Evolutionary conservation across 495 filamentous ascomycete species (phyloP).

Genomic region (Neurospora pannonica): DNA sequence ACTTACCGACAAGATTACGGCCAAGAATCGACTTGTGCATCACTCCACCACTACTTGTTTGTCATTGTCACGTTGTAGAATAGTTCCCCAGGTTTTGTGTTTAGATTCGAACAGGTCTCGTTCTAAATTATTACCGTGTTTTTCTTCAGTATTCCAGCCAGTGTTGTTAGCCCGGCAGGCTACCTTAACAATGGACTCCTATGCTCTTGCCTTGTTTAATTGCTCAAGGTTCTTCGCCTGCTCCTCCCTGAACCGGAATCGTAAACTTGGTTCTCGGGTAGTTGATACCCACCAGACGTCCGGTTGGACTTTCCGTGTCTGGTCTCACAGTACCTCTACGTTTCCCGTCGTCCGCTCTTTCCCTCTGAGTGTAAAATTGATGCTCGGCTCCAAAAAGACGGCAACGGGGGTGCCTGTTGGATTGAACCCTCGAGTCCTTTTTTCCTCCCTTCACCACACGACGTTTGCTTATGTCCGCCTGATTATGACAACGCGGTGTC

Average conservation of each 20-base stretch:
- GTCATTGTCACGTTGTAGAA: neutral
- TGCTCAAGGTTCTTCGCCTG: neutral
- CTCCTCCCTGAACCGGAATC: neutral
- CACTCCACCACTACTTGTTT: neutral
- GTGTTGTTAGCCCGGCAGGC: neutral
- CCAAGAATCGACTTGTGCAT: neutral
- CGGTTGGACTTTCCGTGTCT: neutral
- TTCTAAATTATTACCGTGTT: neutral
- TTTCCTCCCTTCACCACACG: neutral
- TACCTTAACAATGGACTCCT: neutral
- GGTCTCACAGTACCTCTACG: neutral
- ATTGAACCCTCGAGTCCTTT: neutral
- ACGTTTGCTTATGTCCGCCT: neutral
- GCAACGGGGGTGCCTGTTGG: neutral
- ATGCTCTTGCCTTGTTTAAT: neutral
- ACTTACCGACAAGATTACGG: neutral
- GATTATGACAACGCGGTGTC: neutral
- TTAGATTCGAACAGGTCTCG: neutral
- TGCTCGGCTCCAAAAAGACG: neutral
- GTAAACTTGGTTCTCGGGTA: neutral
- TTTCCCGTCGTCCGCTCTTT: neutral
- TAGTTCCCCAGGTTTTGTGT: neutral
- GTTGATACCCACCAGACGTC: neutral
- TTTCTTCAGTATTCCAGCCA: neutral
- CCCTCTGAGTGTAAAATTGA: neutral